Evolutionary conservation across 192 early-diverging fungal genomes (phyloP), one percentile per base, ranked within the genome.

Genomic region (Entomortierella lignicola): DNA sequence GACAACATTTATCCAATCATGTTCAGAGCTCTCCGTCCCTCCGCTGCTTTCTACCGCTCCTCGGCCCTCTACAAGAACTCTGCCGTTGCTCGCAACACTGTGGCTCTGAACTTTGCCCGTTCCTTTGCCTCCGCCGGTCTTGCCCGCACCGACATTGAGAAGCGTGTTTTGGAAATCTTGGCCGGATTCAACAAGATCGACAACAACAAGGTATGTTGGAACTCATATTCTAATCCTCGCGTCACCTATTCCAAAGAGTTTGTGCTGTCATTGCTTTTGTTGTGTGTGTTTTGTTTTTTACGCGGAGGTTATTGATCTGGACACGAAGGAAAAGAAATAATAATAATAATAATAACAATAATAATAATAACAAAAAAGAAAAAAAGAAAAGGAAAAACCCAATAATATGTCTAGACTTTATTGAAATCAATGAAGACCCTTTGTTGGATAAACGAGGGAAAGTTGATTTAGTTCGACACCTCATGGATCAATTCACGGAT

Each of bases 131-230:
- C 89, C 4, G 89, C 91, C 21, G 89, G 83, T 29, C 89, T 95
- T 30, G 72, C 89, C 61, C 85, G 90, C 54, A 73, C 82, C 55
- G 85, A 89, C 53, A 90, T 99, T 69, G 91, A 98, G 87, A 83
- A 89, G 79, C 89, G 97, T 63, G 92, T 99, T 62, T 83, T 98
- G 68, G 89, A 93, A 53, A 89, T 99, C 31, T 81, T 99, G 61
- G 90, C 90, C 80, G 96, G 93, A 73, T 99, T 99, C 85, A 96
- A 97, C 82, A 99, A 99, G 88, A 94, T 99, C 77, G 93, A 96
- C 73, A 82, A 88, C 42, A 77, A 84, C 72, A 97, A 98, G 94
- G 96, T 99, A 90, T 69, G 41, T 47, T 20, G 4, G 12, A 15
- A 57, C 12, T 20, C 18, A 2, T 7, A 54, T 54, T 54, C 52